phyloP scores from a whole-genome alignment of 2,329 filamentous ascomycete genomes.

The Talaromyces sp. region DNA sequence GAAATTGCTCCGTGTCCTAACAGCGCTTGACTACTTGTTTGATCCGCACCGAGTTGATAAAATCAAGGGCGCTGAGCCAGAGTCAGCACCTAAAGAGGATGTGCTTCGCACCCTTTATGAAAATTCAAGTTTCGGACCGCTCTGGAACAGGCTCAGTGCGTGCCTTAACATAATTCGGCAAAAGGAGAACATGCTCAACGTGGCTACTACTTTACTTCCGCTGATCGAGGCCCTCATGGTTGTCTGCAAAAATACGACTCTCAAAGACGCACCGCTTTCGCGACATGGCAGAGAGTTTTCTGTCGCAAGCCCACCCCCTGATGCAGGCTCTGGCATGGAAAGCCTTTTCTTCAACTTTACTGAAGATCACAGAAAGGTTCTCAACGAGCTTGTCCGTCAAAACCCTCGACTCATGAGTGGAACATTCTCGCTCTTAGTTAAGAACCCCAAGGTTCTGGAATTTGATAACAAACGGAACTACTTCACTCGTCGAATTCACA shows the following conservation, averaged over 20 bases:
- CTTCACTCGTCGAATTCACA: slow-evolving; percentile 91
- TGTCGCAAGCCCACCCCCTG: slow-evolving; percentile 70
- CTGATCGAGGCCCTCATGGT: slow-evolving; percentile 98
- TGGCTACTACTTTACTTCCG: slow-evolving; percentile 90
- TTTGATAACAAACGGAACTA: slow-evolving; percentile 99
- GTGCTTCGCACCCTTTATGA: slow-evolving; percentile 85
- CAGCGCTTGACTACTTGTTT: slow-evolving; percentile 92
- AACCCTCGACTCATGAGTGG: slow-evolving; percentile 99
- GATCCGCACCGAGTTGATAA: slow-evolving; percentile 66
- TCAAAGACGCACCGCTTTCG: slow-evolving; percentile 59
- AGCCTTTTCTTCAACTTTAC: slow-evolving; percentile 95
- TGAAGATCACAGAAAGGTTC: slow-evolving; percentile 92
- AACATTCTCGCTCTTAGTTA: slow-evolving; percentile 90
- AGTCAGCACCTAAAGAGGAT: slow-evolving; percentile 69
- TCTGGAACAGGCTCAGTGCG: slow-evolving; percentile 89
- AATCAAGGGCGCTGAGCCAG: slow-evolving; percentile 49
- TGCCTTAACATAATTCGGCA: slow-evolving; percentile 84
- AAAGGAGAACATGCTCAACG: slow-evolving; percentile 92
- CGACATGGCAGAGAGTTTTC: slow-evolving; percentile 62
- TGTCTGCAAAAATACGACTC: slow-evolving; percentile 94
- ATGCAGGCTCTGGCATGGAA: slow-evolving; percentile 64
- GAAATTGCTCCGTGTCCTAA: slow-evolving; percentile 86
- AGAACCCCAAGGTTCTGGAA: slow-evolving; percentile 97
- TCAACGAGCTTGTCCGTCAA: slow-evolving; percentile 95
- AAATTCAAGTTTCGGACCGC: slow-evolving; percentile 78